A percentile compares a stretch with the other conserved stretches of the same genome.
Evolutionary conservation across 140 eudicot genomes (phyloP).

Genomic region (Oenanthe javanica): DNA sequence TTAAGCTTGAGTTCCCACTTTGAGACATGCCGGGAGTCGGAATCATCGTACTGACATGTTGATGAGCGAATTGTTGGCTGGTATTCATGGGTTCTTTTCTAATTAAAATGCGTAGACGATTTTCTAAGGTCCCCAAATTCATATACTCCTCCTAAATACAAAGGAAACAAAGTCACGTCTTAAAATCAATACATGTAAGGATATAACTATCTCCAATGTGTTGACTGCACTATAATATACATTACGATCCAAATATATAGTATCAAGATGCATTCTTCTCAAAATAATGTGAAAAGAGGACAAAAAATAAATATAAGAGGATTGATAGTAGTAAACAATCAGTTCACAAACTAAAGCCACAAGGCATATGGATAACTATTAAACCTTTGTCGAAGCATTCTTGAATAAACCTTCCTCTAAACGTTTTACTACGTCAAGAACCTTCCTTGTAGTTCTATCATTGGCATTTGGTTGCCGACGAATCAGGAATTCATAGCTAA

Average conservation of each 20-base stretch:
- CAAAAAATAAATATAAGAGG: neutral
- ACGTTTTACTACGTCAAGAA: conserved; percentile 53
- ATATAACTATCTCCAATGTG: neutral
- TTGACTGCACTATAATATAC: neutral
- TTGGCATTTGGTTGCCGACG: conserved; percentile 39
- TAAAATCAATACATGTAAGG: neutral
- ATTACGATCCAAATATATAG: neutral
- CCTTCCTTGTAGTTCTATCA: conserved; percentile 33
- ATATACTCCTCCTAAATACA: conserved; percentile 58
- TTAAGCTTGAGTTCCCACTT: conserved; percentile 54
- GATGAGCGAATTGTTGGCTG: conserved; percentile 50
- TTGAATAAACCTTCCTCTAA: conserved; percentile 71
- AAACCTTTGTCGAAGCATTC: conserved; percentile 64
- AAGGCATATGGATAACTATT: neutral
- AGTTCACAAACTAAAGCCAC: neutral
- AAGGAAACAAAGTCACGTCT: neutral
- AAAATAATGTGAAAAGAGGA: neutral
- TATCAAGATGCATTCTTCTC: neutral
- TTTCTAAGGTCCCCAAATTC: conserved; percentile 52
- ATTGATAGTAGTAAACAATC: neutral
- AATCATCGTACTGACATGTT: conserved; percentile 70
- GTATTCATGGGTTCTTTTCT: conserved; percentile 35
- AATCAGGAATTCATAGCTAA: conserved; percentile 51
- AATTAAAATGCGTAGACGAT: conserved; percentile 41
- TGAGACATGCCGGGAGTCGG: conserved; percentile 94